Base-by-base conservation (phyloP, 139 green algal genomes). In the Coccomyxa sp. region DNA sequence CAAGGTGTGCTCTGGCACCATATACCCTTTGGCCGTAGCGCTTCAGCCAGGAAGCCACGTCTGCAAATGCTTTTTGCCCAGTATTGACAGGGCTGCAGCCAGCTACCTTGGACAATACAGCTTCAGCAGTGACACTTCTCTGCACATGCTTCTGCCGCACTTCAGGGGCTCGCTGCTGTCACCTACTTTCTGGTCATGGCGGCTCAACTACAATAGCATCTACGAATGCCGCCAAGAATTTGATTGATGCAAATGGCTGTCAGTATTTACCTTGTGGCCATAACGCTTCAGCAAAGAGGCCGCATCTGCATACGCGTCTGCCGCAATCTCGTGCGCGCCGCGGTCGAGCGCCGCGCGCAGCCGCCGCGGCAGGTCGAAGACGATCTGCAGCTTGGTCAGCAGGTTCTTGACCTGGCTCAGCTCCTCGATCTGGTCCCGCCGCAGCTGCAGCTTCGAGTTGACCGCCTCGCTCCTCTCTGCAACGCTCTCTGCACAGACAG, bases 401-500 rank as follows among this genome's bases (percentile, higher is more conserved):
- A 98, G 82, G 22, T 55, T 75, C 12, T 75, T 50, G 24, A 71
- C 64, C 35, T 92, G 80, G 64, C 93, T 93, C 22, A 98, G 91
- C 75, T 98, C 88, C 83, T 97, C 91, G 64, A 98, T 95, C 29
- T 89, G 78, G 38, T 94, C 83, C 31, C 92, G 83, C n/a, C 92
- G 88, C 68, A 82, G 78, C 55, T 92, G 84, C 72, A 98, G 88
- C 80, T 93, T 95, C 44, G 81, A 78, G 84, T 97, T 95, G 9
- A 98, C 90, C 0, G 77, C 80, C 6, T 89, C 83, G 68, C 90
- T 96, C 34, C 87, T 86, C 4, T 88, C 82, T 16, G 91, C 85
- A 10, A 95, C 89, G 8, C 78, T 78, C 40, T 89, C 91, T 95
- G 89, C 73, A 74, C 24, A 31, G 4, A 73, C 31, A 0, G 8